Evolutionary conservation across 2,329 filamentous ascomycete species (phyloP).

Genomic region (Westerdykella ornata): DNA sequence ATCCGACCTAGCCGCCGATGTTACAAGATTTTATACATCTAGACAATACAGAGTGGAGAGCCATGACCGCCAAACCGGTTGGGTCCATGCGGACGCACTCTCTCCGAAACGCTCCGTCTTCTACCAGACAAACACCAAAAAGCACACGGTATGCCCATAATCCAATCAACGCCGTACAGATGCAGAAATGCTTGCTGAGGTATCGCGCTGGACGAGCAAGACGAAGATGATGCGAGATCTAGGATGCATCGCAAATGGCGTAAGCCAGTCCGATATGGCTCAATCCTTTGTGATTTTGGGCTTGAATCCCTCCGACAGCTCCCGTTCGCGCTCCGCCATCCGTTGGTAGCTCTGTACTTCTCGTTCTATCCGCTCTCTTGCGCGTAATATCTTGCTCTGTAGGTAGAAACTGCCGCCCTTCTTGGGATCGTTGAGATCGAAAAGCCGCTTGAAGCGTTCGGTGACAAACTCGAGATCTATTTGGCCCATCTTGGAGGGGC

Average conservation of each 20-base stretch:
- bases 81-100: background rate
- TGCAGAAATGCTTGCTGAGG: constrained; percentile 10
- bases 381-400: constrained; percentile 91
- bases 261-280: constrained; percentile 3
- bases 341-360: constrained; percentile 70
- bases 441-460: constrained; percentile 86
- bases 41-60: constrained; percentile 15
- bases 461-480: constrained; percentile 72
- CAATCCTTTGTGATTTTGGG: constrained; percentile 87
- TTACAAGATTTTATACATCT: background rate
- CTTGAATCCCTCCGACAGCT: constrained; percentile 80
- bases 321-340: constrained; percentile 66
- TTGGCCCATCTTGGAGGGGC: constrained; percentile 72
- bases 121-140: background rate
- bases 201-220: background rate
- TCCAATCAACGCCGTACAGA: constrained; percentile 16
- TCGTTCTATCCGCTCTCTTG: constrained; percentile 83
- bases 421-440: constrained; percentile 88
- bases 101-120: too few species aligned
- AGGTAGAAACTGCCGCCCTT: constrained; percentile 97
- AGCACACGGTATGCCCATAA: constrained; percentile 16
- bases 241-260: background rate
- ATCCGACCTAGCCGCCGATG: too few species aligned
- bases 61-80: constrained; percentile 1
- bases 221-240: background rate